Evolutionary conservation across 2,329 filamentous ascomycete genomes (phyloP).

Genomic region (Cercospora sp.): DNA sequence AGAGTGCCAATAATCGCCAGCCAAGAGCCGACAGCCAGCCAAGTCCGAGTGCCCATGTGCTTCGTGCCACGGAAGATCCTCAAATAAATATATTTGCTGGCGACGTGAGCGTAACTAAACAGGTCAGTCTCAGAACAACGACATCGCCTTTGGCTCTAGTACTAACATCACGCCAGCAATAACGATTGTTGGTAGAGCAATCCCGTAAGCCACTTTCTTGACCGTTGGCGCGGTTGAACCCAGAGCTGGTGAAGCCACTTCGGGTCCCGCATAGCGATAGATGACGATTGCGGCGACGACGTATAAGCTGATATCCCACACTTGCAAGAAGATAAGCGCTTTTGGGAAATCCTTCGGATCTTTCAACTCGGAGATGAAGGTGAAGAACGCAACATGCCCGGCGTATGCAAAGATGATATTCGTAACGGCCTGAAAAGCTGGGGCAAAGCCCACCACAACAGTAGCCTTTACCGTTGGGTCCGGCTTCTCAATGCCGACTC

Average conservation of each 20-base stretch:
- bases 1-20: constrained; percentile 55
- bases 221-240: constrained; percentile 58
- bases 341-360: constrained; percentile 62
- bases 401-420: constrained; percentile 64
- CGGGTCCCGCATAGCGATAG: constrained; percentile 63
- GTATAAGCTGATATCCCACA: constrained; percentile 62
- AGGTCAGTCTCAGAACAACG: no score
- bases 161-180: constrained; percentile 63
- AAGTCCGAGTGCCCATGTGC: constrained; percentile 39
- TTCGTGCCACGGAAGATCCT: constrained; percentile 63
- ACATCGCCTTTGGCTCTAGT: no score
- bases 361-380: constrained; percentile 64
- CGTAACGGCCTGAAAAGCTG: constrained; percentile 61
- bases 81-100: constrained; percentile 65
- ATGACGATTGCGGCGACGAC: constrained; percentile 65
- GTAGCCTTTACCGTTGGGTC: constrained; percentile 43
- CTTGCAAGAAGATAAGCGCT: constrained; percentile 62
- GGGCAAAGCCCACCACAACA: constrained; percentile 43
- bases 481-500: constrained; percentile 57
- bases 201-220: constrained; percentile 65
- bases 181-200: constrained; percentile 69
- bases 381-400: constrained; percentile 67
- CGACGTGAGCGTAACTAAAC: constrained; percentile 59
- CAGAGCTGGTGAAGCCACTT: constrained; percentile 64
- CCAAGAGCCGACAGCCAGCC: constrained; percentile 57